Evolutionary conservation across 768 basidiomycete species (phyloP).

Genomic region (Lentinula raphanica): DNA sequence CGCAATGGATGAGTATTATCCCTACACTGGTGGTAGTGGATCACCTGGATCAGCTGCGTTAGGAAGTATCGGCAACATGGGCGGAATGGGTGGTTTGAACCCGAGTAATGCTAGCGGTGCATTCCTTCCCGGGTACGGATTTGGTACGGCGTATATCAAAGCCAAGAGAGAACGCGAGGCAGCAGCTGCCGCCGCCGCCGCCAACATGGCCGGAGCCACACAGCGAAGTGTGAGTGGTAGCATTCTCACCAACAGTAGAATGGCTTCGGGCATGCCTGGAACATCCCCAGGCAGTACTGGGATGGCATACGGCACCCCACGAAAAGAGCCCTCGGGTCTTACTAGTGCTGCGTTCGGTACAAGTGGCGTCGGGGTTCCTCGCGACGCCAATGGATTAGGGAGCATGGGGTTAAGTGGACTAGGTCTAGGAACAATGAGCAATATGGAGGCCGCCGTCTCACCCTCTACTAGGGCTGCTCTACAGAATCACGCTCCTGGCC

Average conservation of each 20-base stretch:
- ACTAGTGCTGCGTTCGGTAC: not conserved
- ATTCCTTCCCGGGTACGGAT: slow-evolving; percentile 67
- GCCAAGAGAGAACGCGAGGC: slow-evolving; percentile 32
- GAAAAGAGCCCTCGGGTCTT: not conserved
- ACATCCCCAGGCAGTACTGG: not conserved
- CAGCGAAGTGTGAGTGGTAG: not conserved
- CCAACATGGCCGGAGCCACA: not conserved
- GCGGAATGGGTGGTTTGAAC: slow-evolving; percentile 34
- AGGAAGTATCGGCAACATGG: slow-evolving; percentile 20
- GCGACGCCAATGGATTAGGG: not conserved
- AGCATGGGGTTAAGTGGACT: slow-evolving; percentile 14
- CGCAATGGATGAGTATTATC: slow-evolving; percentile 15
- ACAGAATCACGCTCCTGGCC: slow-evolving; percentile 84
- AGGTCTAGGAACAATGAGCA: slow-evolving; percentile 28
- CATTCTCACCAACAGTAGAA: not conserved
- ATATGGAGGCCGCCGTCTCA: slow-evolving; percentile 37
- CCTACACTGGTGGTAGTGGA: slow-evolving; percentile 29
- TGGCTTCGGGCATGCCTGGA: not conserved
- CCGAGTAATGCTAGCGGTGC: slow-evolving; percentile 81
- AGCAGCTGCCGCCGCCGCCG: slow-evolving; percentile 18
- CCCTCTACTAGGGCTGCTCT: slow-evolving; percentile 79
- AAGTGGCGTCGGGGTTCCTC: slow-evolving; percentile 8
- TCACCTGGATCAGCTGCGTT: slow-evolving; percentile 6
- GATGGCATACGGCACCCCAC: not conserved
- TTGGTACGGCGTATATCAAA: slow-evolving; percentile 60